phyloP scores from a whole-genome alignment of 2,329 filamentous ascomycete genomes.

The Neoarthrinium moseri region DNA sequence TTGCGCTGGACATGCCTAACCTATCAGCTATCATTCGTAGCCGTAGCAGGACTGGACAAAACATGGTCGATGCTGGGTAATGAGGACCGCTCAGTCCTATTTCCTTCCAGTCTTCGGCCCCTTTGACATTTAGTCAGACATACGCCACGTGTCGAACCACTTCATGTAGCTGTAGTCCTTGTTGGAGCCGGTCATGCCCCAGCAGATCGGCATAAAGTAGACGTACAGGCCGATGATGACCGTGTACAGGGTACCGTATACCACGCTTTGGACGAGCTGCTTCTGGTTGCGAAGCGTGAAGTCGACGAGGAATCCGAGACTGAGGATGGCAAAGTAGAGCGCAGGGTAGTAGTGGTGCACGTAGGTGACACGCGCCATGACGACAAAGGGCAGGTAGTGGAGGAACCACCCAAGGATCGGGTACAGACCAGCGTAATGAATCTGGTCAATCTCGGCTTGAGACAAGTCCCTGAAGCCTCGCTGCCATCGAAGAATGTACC shows the following conservation, averaged over 20 bases:
- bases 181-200: conserved; percentile 88
- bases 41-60: conserved; percentile 5
- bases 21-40: conserved; percentile 3
- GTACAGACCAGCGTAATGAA: conserved; percentile 91
- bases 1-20: background rate
- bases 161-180: conserved; percentile 87
- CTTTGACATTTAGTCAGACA: conserved; percentile 61
- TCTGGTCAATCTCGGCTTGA: conserved; percentile 80
- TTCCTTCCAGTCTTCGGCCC: conserved; percentile 2
- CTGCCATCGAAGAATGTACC: conserved; percentile 94
- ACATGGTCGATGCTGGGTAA: background rate
- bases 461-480: conserved; percentile 85
- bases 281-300: conserved; percentile 72
- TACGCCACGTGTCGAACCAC: conserved; percentile 88
- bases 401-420: conserved; percentile 92
- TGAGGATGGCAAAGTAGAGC: conserved; percentile 93
- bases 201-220: conserved; percentile 90
- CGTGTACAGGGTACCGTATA: conserved; percentile 75
- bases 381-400: conserved; percentile 92
- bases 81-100: background rate
- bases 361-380: conserved; percentile 98
- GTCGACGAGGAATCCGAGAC: conserved; percentile 83
- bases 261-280: conserved; percentile 60
- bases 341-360: conserved; percentile 99
- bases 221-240: conserved; percentile 79